Evolutionary conservation across 2,329 filamentous ascomycete species (phyloP).

Genomic region (Cryphonectria radicalis): DNA sequence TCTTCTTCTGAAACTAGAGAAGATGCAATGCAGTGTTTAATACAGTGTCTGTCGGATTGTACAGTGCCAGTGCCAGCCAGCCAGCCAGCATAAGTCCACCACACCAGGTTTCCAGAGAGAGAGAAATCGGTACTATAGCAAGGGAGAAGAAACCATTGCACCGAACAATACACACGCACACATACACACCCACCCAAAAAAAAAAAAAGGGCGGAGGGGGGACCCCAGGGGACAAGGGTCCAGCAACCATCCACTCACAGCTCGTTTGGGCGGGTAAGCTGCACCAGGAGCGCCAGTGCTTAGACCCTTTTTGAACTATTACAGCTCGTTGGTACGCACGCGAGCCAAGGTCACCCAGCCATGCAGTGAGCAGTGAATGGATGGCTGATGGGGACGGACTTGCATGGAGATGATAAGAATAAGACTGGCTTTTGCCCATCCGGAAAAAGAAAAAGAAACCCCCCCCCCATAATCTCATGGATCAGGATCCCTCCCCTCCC

Average conservation of each 20-base stretch:
- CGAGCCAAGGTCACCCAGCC: neutral
- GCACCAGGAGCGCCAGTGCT: neutral
- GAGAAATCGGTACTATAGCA: neutral
- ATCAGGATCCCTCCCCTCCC: neutral
- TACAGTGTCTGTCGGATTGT: neutral
- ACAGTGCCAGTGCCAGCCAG: neutral
- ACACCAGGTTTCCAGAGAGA: neutral
- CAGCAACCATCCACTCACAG: conserved; percentile 4
- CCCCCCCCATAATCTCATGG: neutral
- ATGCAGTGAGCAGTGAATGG: neutral
- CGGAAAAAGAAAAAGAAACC: neutral
- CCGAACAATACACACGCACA: neutral
- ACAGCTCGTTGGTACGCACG: neutral
- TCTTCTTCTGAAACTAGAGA: neutral
- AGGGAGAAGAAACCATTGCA: neutral
- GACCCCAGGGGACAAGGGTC: neutral
- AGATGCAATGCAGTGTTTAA: neutral
- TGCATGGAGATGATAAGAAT: neutral
- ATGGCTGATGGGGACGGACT: neutral
- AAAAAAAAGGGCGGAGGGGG: neutral
- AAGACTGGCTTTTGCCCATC: neutral
- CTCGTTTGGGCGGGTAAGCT: neutral
- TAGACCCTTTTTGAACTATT: neutral
- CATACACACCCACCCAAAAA: too few relatives aligned
- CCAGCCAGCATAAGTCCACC: neutral